Conservation (phyloP, 805 yeast species). For the Suhomyces emberorum region DNA sequence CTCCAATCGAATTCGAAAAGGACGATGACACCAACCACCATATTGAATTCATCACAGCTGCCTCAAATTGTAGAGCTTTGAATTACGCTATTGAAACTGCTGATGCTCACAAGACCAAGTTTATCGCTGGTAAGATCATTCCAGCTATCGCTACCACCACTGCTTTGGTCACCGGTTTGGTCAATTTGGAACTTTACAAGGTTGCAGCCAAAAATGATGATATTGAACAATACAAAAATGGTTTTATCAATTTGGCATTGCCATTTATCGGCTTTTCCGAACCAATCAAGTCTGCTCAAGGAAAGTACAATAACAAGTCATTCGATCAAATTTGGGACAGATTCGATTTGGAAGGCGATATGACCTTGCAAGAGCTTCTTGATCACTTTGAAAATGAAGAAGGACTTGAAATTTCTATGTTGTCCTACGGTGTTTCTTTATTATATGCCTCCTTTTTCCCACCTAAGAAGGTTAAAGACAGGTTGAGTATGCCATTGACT, state of each 20-base stretch:
- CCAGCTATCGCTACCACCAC: slow-evolving; percentile 99
- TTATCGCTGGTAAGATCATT: slow-evolving; percentile 96
- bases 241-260: slow-evolving; percentile 85
- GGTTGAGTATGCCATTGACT: slow-evolving; percentile 64
- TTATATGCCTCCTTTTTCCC: slow-evolving; percentile 94
- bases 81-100: slow-evolving; percentile 88
- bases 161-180: slow-evolving; percentile 94
- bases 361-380: slow-evolving; percentile 70
- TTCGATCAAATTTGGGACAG: slow-evolving; percentile 96
- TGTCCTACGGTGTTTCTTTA: slow-evolving; percentile 85
- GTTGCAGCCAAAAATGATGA: slow-evolving; percentile 72
- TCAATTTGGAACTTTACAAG: slow-evolving; percentile 87
- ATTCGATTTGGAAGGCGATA: slow-evolving; percentile 74
- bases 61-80: slow-evolving; percentile 93
- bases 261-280: slow-evolving; percentile 97
- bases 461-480: slow-evolving; percentile 80
- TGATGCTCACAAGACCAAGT: slow-evolving; percentile 86
- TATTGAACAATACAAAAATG: slow-evolving; percentile 87
- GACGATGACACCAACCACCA: slow-evolving; percentile 97
- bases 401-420: slow-evolving; percentile 85
- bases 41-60: slow-evolving; percentile 92
- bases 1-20: slow-evolving; percentile 93
- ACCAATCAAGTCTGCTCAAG: slow-evolving; percentile 83
- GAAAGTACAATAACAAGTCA: slow-evolving; percentile 71
- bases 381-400: slow-evolving; percentile 76